Percentiles rank a stretch among this genome's conserved stretches.
Evolutionary conservation across 169 alveolate species (phyloP).

Genomic region (Perkinsus marinus): DNA sequence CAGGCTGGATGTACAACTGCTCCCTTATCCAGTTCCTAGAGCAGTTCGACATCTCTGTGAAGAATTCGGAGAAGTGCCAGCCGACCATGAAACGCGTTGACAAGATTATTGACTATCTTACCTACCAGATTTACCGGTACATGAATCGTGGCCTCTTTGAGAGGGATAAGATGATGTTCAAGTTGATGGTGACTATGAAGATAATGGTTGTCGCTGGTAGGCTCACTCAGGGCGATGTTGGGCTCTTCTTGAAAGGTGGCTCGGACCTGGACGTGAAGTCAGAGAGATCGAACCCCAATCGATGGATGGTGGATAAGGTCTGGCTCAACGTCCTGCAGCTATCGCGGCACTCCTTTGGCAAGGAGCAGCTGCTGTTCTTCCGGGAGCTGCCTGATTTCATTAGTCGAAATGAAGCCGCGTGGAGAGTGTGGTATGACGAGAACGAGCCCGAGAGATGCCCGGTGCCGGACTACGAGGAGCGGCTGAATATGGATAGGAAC

Average conservation of each 20-base stretch:
- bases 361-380: conserved; percentile 72
- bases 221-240: conserved; percentile 67
- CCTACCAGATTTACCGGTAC: conserved; percentile 73
- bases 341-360: conserved; percentile 75
- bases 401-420: conserved; percentile 58
- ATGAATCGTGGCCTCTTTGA: conserved; percentile 89
- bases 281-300: conserved; percentile 62
- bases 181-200: conserved; percentile 77
- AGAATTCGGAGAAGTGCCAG: conserved; percentile 76
- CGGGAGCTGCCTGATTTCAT: conserved; percentile 74
- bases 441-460: conserved; percentile 77
- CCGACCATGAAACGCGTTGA: conserved; percentile 82
- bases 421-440: conserved; percentile 73
- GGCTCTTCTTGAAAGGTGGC: conserved; percentile 69
- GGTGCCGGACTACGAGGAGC: conserved; percentile 79
- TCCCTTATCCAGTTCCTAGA: conserved; percentile 84
- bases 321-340: conserved; percentile 80
- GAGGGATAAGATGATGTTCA: conserved; percentile 83
- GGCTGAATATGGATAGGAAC: conserved; percentile 61
- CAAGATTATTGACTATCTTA: conserved; percentile 56
- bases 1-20: conserved; percentile 86
- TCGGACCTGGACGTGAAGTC: conserved; percentile 60
- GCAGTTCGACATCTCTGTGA: conserved; percentile 76
- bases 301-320: conserved; percentile 61
- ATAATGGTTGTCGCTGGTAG: conserved; percentile 72